A percentile compares a stretch with the other conserved stretches of the same genome.
Evolutionary conservation across 2,329 filamentous ascomycete genomes (phyloP).

Genomic region (Cordyceps pruinosa): DNA sequence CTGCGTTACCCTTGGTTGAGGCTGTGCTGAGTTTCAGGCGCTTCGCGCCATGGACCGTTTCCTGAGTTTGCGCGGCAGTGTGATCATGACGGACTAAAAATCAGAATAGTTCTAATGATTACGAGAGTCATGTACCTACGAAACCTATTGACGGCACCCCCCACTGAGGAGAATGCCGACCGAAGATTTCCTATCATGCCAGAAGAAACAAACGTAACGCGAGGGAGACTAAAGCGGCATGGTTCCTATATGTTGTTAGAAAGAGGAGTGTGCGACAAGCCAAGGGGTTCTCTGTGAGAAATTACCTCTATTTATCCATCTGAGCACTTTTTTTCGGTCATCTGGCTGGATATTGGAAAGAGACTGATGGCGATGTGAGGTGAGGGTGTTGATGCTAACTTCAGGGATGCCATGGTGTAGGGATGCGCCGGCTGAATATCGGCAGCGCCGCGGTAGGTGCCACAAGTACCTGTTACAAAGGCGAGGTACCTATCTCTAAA

Average conservation of each 20-base stretch:
- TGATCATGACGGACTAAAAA: slow-evolving; percentile 5
- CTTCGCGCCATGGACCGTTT: background rate
- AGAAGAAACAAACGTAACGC: background rate
- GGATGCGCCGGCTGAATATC: slow-evolving; percentile 11
- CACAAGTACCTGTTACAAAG: too few relatives aligned
- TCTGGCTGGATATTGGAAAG: background rate
- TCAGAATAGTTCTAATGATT: background rate
- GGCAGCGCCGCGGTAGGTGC: background rate
- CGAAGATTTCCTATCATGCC: slow-evolving; percentile 8
- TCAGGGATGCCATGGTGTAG: slow-evolving; percentile 5
- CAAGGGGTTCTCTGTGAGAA: background rate
- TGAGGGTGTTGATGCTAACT: background rate
- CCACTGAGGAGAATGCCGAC: slow-evolving; percentile 3
- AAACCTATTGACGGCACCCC: slow-evolving; percentile 1
- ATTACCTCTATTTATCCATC: background rate
- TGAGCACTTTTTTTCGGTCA: background rate
- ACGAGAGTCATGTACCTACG: background rate
- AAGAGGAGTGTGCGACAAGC: background rate
- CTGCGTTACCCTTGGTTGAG: background rate
- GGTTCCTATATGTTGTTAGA: background rate
- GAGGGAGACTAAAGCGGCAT: background rate
- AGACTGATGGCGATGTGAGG: background rate
- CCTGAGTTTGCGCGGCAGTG: background rate
- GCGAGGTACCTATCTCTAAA: background rate
- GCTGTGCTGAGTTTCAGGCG: slow-evolving; percentile 4